Percentiles rank a stretch among this genome's conserved stretches.
Evolutionary conservation across 2,329 filamentous ascomycete genomes (phyloP).

Genomic region (Mollisia scopiformis): DNA sequence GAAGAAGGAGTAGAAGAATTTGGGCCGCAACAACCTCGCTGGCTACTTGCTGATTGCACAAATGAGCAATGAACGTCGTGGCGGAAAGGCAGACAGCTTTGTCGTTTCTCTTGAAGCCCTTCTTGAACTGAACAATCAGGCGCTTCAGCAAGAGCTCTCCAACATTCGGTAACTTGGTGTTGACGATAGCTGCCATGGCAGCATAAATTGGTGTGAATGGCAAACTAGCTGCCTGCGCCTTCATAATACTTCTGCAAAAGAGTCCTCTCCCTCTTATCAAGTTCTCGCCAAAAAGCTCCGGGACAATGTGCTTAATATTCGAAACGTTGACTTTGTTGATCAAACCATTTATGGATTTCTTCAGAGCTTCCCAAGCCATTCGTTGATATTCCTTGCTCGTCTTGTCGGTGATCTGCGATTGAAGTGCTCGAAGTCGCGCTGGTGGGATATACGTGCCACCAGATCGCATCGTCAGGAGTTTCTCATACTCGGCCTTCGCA

Average conservation of each 20-base stretch:
- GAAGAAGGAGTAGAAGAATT: constrained; percentile 86
- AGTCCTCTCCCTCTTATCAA: constrained; percentile 86
- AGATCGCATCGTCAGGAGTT: constrained; percentile 87
- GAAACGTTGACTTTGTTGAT: constrained; percentile 99
- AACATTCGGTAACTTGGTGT: constrained; percentile 94
- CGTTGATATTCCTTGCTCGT: constrained; percentile 96
- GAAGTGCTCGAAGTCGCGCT: constrained; percentile 84
- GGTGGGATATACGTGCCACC: constrained; percentile 97
- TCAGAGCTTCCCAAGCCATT: constrained; percentile 98
- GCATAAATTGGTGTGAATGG: constrained; percentile 97
- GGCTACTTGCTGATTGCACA: constrained; percentile 94
- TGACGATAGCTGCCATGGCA: constrained; percentile 93
- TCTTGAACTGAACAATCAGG: constrained; percentile 89
- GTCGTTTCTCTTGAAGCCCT: constrained; percentile 95
- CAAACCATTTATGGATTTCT: constrained; percentile 97
- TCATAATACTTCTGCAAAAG: constrained; percentile 97
- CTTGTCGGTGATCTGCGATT: constrained; percentile 97
- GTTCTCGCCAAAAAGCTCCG: constrained; percentile 95
- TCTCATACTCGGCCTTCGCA: constrained; percentile 91
- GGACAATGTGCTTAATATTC: constrained; percentile 97
- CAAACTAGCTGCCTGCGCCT: constrained; percentile 92
- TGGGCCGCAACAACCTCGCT: constrained; percentile 93
- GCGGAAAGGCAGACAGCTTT: constrained; percentile 93
- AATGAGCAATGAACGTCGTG: constrained; percentile 91
- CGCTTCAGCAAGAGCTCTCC: constrained; percentile 88